phyloP scores from a whole-genome alignment of 495 filamentous ascomycete genomes.

The Penicillium alfredii region DNA sequence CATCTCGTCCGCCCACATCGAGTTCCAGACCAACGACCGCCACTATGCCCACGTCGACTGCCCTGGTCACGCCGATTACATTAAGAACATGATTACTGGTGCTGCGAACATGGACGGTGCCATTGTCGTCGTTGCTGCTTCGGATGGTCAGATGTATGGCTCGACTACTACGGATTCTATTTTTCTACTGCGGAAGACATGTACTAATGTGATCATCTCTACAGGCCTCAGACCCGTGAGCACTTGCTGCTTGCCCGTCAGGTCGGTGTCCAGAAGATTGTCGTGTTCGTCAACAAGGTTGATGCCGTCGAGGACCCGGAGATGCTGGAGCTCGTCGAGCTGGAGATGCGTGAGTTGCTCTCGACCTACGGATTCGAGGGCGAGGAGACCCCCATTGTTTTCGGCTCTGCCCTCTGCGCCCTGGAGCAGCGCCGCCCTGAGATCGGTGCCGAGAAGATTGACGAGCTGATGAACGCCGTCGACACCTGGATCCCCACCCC shows the following conservation, averaged over 20 bases:
- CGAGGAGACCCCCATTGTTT: constrained; percentile 91
- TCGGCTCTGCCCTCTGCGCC: constrained; percentile 94
- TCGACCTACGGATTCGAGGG: constrained; percentile 92
- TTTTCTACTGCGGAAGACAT: neutral
- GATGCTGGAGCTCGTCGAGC: constrained; percentile 99
- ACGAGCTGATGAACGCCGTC: constrained; percentile 81
- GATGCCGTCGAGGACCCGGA: constrained; percentile 94
- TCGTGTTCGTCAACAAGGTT: constrained; percentile 99
- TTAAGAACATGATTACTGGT: constrained; percentile 99
- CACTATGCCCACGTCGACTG: constrained; percentile 99
- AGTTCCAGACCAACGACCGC: constrained; percentile 84
- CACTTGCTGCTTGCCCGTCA: constrained; percentile 96
- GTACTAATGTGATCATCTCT: constrained; percentile 19
- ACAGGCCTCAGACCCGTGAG: constrained; percentile 92
- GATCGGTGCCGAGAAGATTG: constrained; percentile 78
- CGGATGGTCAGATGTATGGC: constrained; percentile 89
- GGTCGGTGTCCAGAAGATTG: constrained; percentile 94
- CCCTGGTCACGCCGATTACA: constrained; percentile 99
- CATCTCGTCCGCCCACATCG: constrained; percentile 96
- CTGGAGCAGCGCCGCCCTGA: constrained; percentile 83
- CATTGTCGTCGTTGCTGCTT: constrained; percentile 97
- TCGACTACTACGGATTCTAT: no score
- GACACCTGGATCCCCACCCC: constrained; percentile 97
- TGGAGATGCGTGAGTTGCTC: constrained; percentile 98
- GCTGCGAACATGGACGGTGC: constrained; percentile 96